Base-by-base conservation (phyloP, 345 rosid genomes). In the Eucalyptus dawsonii region DNA sequence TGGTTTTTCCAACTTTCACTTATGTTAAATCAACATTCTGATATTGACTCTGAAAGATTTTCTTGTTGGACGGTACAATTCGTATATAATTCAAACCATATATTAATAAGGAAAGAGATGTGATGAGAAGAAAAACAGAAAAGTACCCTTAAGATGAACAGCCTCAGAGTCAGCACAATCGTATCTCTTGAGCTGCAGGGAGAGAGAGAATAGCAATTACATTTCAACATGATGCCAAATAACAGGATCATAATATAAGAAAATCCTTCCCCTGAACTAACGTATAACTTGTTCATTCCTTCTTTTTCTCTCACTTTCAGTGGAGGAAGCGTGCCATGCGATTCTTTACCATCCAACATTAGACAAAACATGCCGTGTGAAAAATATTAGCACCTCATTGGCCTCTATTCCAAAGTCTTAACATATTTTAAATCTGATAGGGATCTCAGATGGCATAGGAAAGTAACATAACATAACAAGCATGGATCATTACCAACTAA, bases 161-260 rank as follows among this genome's bases (percentile, higher is more conserved):
- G 91, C 92, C 98, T 96, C 91, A 96, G 90, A 88, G 95, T 96
- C 87, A 96, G 96, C 58, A 96, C 99, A 90, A 97, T 96, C 53
- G 96, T 91, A 88, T 97, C 99, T 89, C 99, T 95, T 80, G 95
- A 91, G 92, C 99, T 97, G 99, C 96, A 92, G 44, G 50, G 40
- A 8, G 8, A 86, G 86, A 50, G 50, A 76, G 56, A 87, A 80
- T n/a, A 10, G 49, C 37, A n/a, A 54, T 44, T 69, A 54, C 58
- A 83, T 45, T 62, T 49, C 45, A 60, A 24, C 65, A 40, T 8
- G 31, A 47, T 69, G 13, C 19, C 40, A 17, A 87, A 19, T 21
- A 65, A 88, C 49, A 65, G 50, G 24, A 58, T 42, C 56, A n/a
- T 29, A 3, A 49, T n/a, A 29, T 51, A n/a, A 86, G 44, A 86